A percentile compares a stretch with the other conserved stretches of the same genome.
These are phyloP conservation scores for Lonicera japonica DNA, from an alignment of 129 eudicot species.

Conservation along the genomic window DNA sequence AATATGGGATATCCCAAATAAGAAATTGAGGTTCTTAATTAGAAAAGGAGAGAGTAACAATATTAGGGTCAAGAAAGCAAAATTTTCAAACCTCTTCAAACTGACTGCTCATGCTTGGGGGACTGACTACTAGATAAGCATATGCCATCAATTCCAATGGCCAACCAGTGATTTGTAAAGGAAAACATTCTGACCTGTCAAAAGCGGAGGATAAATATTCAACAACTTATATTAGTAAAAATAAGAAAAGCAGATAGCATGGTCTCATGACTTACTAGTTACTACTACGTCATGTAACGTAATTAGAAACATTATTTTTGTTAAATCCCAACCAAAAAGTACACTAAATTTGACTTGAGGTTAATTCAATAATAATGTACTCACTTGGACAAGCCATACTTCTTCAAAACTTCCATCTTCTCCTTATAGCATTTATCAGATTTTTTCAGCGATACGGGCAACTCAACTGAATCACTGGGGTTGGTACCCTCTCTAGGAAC, in stretches of 20 bases:
- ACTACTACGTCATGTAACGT: no score
- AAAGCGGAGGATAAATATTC: neutral
- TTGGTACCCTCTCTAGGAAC: slow-evolving; percentile 94
- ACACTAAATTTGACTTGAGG: no score
- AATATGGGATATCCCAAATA: no score
- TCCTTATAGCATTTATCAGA: slow-evolving; percentile 73
- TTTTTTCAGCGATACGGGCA: slow-evolving; percentile 56
- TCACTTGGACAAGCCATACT: slow-evolving; percentile 76
- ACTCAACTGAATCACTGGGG: slow-evolving; percentile 80
- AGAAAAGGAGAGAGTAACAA: neutral
- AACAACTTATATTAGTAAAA: neutral
- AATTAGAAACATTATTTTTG: no score
- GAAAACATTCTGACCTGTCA: slow-evolving; percentile 71
- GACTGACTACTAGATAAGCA: slow-evolving; percentile 83
- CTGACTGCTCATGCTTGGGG: slow-evolving; percentile 65
- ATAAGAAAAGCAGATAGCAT: no score
- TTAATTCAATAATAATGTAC: slow-evolving; percentile 10
- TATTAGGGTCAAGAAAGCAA: neutral
- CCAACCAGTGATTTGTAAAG: slow-evolving; percentile 89
- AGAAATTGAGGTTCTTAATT: neutral
- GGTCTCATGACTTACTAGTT: no score
- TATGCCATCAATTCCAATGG: slow-evolving; percentile 89
- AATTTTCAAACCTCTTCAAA: slow-evolving; percentile 54
- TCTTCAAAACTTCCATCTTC: slow-evolving; percentile 66
- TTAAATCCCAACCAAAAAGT: no score